These are phyloP conservation scores for Lolium rigidum DNA, from an alignment of 176 grass and related monocot genomes.

Conservation along the genomic window DNA sequence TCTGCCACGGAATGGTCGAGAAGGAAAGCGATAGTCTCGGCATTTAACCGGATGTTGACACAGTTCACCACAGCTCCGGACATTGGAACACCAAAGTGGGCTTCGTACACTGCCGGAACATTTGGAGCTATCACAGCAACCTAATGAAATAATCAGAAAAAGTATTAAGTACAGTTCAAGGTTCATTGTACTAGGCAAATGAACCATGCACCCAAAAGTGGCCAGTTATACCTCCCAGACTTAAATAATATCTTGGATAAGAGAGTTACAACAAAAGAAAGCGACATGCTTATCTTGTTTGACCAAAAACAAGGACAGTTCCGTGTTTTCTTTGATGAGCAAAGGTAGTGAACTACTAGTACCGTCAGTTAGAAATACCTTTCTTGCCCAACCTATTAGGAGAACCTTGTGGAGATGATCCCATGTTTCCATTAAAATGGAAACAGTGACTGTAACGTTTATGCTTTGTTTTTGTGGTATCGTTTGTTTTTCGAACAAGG, in stretches of 20 bases:
- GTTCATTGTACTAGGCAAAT: background rate
- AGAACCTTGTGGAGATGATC: background rate
- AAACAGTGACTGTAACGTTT: background rate
- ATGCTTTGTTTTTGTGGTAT: background rate
- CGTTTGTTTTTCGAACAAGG: background rate
- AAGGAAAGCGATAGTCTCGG: constrained; percentile 73
- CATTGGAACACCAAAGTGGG: constrained; percentile 93
- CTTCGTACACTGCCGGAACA: constrained; percentile 83
- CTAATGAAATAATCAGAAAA: constrained; percentile 39
- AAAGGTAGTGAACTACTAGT: background rate
- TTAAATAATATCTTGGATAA: background rate
- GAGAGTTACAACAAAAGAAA: background rate
- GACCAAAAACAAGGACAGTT: constrained; percentile 41
- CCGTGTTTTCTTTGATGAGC: constrained; percentile 32
- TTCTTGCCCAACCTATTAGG: background rate
- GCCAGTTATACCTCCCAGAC: background rate
- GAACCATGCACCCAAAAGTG: background rate
- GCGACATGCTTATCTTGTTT: constrained; percentile 38
- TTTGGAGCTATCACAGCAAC: constrained; percentile 94
- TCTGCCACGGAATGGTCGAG: constrained; percentile 74
- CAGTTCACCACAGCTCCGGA: constrained; percentile 83
- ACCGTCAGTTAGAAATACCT: background rate
- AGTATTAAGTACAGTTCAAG: background rate
- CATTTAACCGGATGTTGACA: constrained; percentile 80
- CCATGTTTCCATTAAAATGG: background rate